A percentile compares a stretch with the other conserved stretches of the same genome.
Evolutionary conservation across 306 rosid genomes (phyloP).

Genomic region (Vigna reflexopilosa): DNA sequence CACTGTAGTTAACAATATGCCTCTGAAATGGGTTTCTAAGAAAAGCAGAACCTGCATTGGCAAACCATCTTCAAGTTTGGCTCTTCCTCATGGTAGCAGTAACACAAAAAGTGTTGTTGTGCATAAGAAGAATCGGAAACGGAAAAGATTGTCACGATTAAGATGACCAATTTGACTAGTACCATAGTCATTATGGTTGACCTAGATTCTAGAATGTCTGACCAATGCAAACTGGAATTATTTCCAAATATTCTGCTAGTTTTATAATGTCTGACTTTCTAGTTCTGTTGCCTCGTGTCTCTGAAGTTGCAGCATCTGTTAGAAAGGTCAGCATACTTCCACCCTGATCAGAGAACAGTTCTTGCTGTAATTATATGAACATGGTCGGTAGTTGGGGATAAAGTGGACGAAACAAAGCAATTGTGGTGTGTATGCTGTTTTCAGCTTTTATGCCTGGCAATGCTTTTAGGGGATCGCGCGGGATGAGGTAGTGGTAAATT

Average conservation of each 20-base stretch:
- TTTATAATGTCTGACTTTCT: background rate
- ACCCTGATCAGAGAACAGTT: constrained; percentile 25
- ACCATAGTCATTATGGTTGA: constrained; percentile 1
- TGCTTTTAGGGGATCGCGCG: constrained; percentile 26
- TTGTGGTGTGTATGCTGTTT: constrained; percentile 15
- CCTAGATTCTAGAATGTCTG: constrained; percentile 8
- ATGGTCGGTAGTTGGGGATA: constrained; percentile 32
- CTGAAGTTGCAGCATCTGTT: constrained; percentile 12
- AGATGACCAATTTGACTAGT: constrained; percentile 46
- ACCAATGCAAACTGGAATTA: constrained; percentile 14
- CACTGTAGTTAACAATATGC: constrained; percentile 70
- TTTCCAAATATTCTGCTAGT: background rate
- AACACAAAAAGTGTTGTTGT: constrained; percentile 45
- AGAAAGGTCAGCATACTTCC: constrained; percentile 8
- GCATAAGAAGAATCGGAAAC: constrained; percentile 53
- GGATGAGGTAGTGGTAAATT: constrained; percentile 14
- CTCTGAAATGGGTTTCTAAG: constrained; percentile 59
- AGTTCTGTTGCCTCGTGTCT: background rate
- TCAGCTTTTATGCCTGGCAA: constrained; percentile 32
- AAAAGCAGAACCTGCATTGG: constrained; percentile 49
- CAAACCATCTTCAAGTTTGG: constrained; percentile 55
- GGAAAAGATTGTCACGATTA: constrained; percentile 58
- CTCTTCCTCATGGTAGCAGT: constrained; percentile 47
- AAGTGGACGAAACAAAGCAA: constrained; percentile 39
- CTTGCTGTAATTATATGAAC: constrained; percentile 7